phyloP scores from a whole-genome alignment of 2,329 filamentous ascomycete species.

The Aspergillus melleus region DNA sequence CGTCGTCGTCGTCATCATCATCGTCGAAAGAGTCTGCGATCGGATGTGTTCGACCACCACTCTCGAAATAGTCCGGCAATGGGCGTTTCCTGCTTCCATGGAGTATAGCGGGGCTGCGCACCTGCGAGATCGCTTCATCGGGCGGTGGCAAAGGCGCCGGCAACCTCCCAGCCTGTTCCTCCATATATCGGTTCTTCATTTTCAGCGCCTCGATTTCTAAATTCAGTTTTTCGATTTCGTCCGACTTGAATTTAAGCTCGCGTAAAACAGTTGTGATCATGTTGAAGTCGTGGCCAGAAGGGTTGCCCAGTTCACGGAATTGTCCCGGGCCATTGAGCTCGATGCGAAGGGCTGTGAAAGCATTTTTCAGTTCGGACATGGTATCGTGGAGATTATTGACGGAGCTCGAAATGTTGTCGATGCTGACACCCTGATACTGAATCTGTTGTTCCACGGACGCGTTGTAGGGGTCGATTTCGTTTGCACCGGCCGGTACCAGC shows the following conservation, averaged over 20 bases:
- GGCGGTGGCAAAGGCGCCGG: slow-evolving; percentile 7
- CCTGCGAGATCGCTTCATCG: slow-evolving; percentile 26
- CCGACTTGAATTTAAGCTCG: slow-evolving; percentile 40
- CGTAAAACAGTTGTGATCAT: slow-evolving; percentile 41
- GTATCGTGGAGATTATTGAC: slow-evolving; percentile 41
- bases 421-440: slow-evolving; percentile 37
- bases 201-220: slow-evolving; percentile 41
- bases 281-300: slow-evolving; percentile 29
- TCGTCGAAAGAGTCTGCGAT: slow-evolving; percentile 37
- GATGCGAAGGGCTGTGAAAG: slow-evolving; percentile 39
- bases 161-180: slow-evolving; percentile 26
- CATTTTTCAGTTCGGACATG: slow-evolving; percentile 40
- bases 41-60: slow-evolving; percentile 22
- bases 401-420: slow-evolving; percentile 40
- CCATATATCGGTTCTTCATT: slow-evolving; percentile 35
- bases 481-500: slow-evolving; percentile 22
- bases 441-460: slow-evolving; percentile 35
- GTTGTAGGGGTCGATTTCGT: slow-evolving; percentile 19
- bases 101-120: slow-evolving; percentile 36
- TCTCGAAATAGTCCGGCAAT: slow-evolving; percentile 30
- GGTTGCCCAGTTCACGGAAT: slow-evolving; percentile 20
- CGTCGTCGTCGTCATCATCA: slow-evolving; percentile 27
- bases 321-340: slow-evolving; percentile 35
- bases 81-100: slow-evolving; percentile 34
- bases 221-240: slow-evolving; percentile 40